Conservation (phyloP, 179 eudicot species). For the Beta macrorhiza region DNA sequence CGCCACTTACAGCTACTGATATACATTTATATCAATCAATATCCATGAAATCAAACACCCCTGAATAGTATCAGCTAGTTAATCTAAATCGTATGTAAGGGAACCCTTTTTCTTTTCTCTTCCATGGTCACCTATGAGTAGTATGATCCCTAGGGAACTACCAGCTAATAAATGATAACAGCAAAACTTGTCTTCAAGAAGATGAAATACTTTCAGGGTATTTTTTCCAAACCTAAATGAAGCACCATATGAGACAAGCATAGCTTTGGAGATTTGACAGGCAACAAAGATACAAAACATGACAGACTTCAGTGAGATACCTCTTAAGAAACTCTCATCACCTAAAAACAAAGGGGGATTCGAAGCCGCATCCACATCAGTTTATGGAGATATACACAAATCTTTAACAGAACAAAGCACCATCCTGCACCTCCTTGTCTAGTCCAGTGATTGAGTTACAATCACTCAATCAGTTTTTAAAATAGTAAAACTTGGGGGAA, state of each 20-base stretch:
- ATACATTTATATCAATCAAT: not conserved
- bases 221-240: not conserved
- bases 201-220: not conserved
- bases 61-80: not conserved
- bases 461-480: not conserved
- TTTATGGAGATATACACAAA: not conserved
- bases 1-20: not conserved
- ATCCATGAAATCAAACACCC: not conserved
- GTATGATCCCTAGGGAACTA: not conserved
- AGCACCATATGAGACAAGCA: not conserved
- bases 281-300: not conserved
- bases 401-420: not conserved
- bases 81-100: not conserved
- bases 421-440: constrained; percentile 5
- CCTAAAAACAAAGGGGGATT: constrained; percentile 4
- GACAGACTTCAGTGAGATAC: not conserved
- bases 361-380: constrained; percentile 12
- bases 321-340: constrained; percentile 2
- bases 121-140: not conserved
- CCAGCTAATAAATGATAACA: not conserved
- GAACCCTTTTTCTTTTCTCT: not conserved
- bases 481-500: not conserved
- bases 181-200: not conserved
- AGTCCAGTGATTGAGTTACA: constrained; percentile 5
- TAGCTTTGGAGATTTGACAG: not conserved